Percentiles rank a stretch among this genome's conserved stretches.
phyloP scores from a whole-genome alignment of 176 grass and related monocot genomes.

The Aegilops sharonensis region DNA sequence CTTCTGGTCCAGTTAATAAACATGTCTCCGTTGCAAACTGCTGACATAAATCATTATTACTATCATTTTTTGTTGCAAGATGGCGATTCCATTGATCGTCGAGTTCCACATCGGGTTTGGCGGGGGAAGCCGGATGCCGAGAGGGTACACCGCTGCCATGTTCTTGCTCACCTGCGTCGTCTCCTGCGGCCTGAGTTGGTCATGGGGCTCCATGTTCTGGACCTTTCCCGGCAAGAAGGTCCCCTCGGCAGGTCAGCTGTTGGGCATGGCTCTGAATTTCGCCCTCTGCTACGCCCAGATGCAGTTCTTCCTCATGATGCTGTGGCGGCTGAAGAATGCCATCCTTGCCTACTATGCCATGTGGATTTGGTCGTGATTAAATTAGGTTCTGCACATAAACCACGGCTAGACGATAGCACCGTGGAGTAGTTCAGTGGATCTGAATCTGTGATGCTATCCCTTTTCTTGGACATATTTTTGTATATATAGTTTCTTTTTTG shows the following conservation, averaged over 20 bases:
- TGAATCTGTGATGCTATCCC: not conserved
- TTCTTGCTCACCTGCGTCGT: slow-evolving; percentile 42
- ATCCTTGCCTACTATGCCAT: slow-evolving; percentile 40
- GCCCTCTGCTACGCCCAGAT: slow-evolving; percentile 45
- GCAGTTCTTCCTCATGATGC: slow-evolving; percentile 49
- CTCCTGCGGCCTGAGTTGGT: slow-evolving; percentile 48
- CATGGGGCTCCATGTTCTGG: slow-evolving; percentile 51
- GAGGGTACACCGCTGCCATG: slow-evolving; percentile 15
- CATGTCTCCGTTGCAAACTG: not conserved
- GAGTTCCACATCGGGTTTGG: slow-evolving; percentile 31
- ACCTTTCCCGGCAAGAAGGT: slow-evolving; percentile 3
- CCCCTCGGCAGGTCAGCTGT: slow-evolving; percentile 23
- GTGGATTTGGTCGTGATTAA: slow-evolving; percentile 50
- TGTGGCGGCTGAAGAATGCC: slow-evolving; percentile 48
- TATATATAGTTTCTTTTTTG: not conserved
- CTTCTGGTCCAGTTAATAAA: not conserved
- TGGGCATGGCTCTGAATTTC: not conserved
- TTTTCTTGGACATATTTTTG: not conserved
- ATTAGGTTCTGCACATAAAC: not conserved
- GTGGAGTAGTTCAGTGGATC: not conserved
- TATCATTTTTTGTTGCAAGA: slow-evolving; percentile 22
- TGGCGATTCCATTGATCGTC: slow-evolving; percentile 32
- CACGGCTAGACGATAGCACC: not conserved
- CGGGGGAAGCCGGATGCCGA: slow-evolving; percentile 28
- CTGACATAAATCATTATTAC: not conserved